Evolutionary conservation across 2,329 filamentous ascomycete genomes (phyloP).

Genomic region (Xylaria sp.): DNA sequence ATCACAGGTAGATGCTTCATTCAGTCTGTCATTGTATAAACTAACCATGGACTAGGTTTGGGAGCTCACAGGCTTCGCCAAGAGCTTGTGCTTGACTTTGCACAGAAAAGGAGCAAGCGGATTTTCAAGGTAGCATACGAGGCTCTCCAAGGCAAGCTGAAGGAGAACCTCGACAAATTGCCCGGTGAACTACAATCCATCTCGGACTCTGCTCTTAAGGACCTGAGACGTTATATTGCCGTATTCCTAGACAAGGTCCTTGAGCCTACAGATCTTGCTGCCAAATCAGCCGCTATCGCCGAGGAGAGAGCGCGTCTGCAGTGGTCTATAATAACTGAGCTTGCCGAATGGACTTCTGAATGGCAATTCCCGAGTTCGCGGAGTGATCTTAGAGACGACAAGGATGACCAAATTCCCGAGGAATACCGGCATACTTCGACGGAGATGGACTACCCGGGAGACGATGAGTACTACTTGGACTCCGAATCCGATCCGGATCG

Average conservation of each 20-base stretch:
- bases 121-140: background rate
- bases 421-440: background rate
- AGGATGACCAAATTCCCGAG: background rate
- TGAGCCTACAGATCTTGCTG: constrained; percentile 1
- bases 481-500: background rate
- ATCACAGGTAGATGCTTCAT: background rate
- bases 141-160: background rate
- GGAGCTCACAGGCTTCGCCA: background rate
- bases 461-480: background rate
- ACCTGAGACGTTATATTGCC: constrained; percentile 3
- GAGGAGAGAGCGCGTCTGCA: constrained; percentile 13
- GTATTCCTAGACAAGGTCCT: constrained; percentile 25
- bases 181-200: background rate
- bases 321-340: background rate
- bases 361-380: background rate
- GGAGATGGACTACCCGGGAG: background rate
- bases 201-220: background rate
- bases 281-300: constrained; percentile 13
- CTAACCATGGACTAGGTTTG: background rate
- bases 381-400: background rate
- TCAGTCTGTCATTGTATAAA: background rate
- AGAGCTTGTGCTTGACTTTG: background rate
- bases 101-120: background rate
- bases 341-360: background rate
- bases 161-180: background rate